Conservation (phyloP, 169 alveolate genomes). For the Amoebophrya sp. region DNA sequence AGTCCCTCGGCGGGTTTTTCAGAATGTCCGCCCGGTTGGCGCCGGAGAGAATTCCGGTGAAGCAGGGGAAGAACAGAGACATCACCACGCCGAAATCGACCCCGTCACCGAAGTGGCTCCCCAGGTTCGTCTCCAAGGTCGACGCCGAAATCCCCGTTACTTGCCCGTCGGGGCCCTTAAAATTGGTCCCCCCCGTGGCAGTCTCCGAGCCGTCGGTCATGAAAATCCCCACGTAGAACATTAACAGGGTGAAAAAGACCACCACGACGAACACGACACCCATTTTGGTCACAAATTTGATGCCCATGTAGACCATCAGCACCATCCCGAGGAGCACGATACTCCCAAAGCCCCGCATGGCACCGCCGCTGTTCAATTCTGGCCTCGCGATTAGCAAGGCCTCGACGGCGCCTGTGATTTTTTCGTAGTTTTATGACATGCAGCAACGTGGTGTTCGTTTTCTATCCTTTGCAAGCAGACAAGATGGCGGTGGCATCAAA, state of each 20-base stretch:
- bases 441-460: too few species aligned
- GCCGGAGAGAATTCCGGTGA: constrained; percentile 50
- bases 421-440: too few species aligned
- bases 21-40: constrained; percentile 51
- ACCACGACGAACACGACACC: constrained; percentile 47
- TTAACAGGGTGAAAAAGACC: constrained; percentile 45
- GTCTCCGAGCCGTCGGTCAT: constrained; percentile 30
- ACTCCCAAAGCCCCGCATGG: not conserved
- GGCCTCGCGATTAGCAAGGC: constrained; percentile 35
- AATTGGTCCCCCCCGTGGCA: not conserved
- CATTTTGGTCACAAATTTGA: constrained; percentile 43
- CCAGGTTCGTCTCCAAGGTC: constrained; percentile 41
- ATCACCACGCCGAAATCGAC: constrained; percentile 44
- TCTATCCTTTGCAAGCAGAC: too few species aligned
- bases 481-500: too few species aligned
- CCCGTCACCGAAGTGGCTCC: constrained; percentile 42
- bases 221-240: constrained; percentile 46
- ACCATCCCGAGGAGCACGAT: constrained; percentile 31
- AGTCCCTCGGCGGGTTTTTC: constrained; percentile 44
- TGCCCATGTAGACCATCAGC: constrained; percentile 43
- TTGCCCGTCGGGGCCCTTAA: not conserved
- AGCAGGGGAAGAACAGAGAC: constrained; percentile 50
- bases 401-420: constrained; percentile 39
- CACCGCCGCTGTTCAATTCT: not conserved
- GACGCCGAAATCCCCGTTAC: not conserved